These are phyloP conservation scores for Yamadazyma nakazawae DNA, from an alignment of 805 yeast species.

Conservation along the genomic window DNA sequence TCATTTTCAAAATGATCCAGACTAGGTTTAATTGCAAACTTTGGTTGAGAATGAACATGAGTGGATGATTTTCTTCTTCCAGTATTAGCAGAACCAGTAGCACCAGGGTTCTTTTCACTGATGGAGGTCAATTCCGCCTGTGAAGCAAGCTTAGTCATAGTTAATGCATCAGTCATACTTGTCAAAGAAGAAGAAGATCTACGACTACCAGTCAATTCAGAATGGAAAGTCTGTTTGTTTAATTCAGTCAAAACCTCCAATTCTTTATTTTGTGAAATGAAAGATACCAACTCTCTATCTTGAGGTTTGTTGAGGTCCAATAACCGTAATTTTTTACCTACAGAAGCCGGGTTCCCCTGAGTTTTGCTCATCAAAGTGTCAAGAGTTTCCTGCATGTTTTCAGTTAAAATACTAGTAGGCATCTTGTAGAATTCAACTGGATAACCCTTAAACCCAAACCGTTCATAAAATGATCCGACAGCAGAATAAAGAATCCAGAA, in stretches of 20 bases:
- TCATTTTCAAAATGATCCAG: conserved; percentile 6
- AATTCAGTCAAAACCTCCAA: conserved; percentile 35
- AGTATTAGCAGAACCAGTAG: not conserved
- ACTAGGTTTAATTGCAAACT: conserved; percentile 32
- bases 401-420: conserved; percentile 20
- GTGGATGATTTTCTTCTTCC: conserved; percentile 26
- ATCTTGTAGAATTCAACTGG: conserved; percentile 34
- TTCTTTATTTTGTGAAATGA: conserved; percentile 33
- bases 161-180: conserved; percentile 23
- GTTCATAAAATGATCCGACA: conserved; percentile 62
- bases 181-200: conserved; percentile 33
- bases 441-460: conserved; percentile 52
- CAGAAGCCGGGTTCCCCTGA: conserved; percentile 3
- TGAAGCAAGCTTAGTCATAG: conserved; percentile 20
- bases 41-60: conserved; percentile 21
- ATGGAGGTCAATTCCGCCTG: conserved; percentile 20
- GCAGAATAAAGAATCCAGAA: conserved; percentile 64
- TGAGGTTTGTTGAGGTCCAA: conserved; percentile 20
- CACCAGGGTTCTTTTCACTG: conserved; percentile 13
- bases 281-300: conserved; percentile 29
- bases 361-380: conserved; percentile 18
- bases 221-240: conserved; percentile 31
- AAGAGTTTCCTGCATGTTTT: conserved; percentile 18
- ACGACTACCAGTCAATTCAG: conserved; percentile 28
- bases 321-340: conserved; percentile 30